A percentile compares a stretch with the other conserved stretches of the same genome.
These are phyloP conservation scores for Elymus sibiricus DNA, from an alignment of 176 grass and related monocot species.

Conservation along the genomic window DNA sequence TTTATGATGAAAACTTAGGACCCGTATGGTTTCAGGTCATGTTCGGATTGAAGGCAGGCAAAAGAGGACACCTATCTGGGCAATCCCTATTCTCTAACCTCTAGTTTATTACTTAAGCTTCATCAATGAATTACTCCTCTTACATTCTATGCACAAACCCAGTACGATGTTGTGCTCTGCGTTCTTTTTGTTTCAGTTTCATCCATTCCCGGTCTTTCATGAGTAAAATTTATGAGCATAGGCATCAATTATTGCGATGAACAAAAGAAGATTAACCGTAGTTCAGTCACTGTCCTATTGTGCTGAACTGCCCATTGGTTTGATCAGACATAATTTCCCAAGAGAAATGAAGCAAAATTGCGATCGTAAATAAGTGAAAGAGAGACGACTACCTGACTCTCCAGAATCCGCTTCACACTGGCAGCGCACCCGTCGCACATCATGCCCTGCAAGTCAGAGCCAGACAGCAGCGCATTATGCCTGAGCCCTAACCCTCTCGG, in stretches of 20 bases:
- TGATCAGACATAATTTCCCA: background rate
- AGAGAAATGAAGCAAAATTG: background rate
- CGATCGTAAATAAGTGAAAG: background rate
- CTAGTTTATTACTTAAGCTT: background rate
- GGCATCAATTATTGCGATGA: background rate
- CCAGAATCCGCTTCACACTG: constrained; percentile 86
- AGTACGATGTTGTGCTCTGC: background rate
- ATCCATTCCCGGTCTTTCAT: background rate
- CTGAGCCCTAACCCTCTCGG: background rate
- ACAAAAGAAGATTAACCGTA: background rate
- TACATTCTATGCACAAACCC: background rate
- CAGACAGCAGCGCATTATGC: background rate
- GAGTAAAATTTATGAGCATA: background rate
- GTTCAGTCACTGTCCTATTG: background rate
- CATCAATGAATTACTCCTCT: background rate
- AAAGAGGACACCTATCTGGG: background rate
- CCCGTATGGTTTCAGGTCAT: background rate
- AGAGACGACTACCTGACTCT: constrained; percentile 58
- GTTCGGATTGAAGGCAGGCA: background rate
- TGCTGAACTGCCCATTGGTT: background rate
- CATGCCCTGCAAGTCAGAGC: constrained; percentile 57
- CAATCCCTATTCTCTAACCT: background rate
- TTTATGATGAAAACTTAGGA: background rate
- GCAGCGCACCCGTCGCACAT: constrained; percentile 83
- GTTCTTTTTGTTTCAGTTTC: background rate